A percentile compares a stretch with the other conserved stretches of the same genome.
Conservation (phyloP, 805 yeast genomes). For the Wickerhamomyces bisporus region DNA sequence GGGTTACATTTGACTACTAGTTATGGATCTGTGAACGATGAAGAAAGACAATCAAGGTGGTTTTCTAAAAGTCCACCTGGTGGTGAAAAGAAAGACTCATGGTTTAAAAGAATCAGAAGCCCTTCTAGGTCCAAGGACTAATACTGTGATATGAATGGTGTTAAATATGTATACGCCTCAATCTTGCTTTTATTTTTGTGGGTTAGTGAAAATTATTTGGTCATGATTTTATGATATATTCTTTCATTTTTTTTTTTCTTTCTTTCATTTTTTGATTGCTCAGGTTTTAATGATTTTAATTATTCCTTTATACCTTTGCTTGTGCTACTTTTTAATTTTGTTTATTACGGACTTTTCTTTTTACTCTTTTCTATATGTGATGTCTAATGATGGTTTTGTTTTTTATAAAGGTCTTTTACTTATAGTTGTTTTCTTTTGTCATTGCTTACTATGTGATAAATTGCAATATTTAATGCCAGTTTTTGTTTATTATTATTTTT, state of each 20-base stretch:
- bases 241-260: no score
- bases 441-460: no score
- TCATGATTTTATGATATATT: no score
- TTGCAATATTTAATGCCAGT: no score
- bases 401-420: not conserved
- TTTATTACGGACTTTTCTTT: not conserved
- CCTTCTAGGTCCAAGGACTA: conserved; percentile 24
- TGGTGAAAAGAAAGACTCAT: conserved; percentile 30
- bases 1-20: not conserved
- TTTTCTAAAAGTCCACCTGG: conserved; percentile 2
- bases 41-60: conserved; percentile 29
- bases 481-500: no score
- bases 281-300: not conserved
- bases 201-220: no score
- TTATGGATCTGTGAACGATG: conserved; percentile 5
- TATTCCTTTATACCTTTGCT: no score
- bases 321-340: no score
- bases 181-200: not conserved
- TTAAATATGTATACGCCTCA: not conserved
- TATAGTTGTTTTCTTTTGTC: not conserved
- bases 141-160: not conserved
- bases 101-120: conserved; percentile 42
- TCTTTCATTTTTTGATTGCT: not conserved
- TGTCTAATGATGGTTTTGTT: not conserved
- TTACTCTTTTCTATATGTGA: no score